phyloP scores from a whole-genome alignment of 2,329 filamentous ascomycete genomes.

The Myotisia sp. region DNA sequence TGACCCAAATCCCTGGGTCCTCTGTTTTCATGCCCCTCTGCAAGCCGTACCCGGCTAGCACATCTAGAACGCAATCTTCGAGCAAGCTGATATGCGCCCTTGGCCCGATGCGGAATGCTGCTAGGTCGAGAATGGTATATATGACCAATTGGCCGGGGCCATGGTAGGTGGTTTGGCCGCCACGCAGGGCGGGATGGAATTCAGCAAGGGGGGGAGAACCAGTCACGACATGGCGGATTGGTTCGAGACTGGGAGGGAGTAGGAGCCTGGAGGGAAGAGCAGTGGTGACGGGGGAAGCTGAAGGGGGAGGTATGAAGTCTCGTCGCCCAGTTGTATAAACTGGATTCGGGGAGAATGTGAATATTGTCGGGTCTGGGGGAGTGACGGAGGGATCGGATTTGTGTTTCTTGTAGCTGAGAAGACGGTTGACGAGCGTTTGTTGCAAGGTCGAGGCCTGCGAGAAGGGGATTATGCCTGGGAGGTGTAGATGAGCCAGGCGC shows the following conservation, averaged over 20 bases:
- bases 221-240: conserved; percentile 24
- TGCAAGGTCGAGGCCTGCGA: conserved; percentile 42
- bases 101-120: conserved; percentile 52
- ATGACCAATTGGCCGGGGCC: conserved; percentile 83
- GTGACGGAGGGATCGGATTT: conserved; percentile 15
- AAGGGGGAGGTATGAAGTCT: conserved; percentile 41
- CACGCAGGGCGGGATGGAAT: conserved; percentile 61
- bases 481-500: conserved; percentile 47
- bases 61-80: conserved; percentile 58
- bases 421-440: conserved; percentile 39
- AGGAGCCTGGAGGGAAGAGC: conserved; percentile 21
- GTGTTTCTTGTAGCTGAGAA: conserved; percentile 49
- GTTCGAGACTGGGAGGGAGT: conserved; percentile 24
- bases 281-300: conserved; percentile 19
- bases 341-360: conserved; percentile 69
- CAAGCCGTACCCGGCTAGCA: conserved; percentile 48
- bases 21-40: conserved; percentile 40
- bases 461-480: conserved; percentile 43
- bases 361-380: conserved; percentile 52
- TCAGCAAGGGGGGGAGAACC: conserved; percentile 35
- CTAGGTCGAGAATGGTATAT: conserved; percentile 83
- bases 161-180: conserved; percentile 88
- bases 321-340: conserved; percentile 85
- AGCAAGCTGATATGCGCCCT: conserved; percentile 64
- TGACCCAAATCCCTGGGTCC: conserved; percentile 75